phyloP scores from a whole-genome alignment of 192 early-diverging fungal species.

The Linnemannia elongata region DNA sequence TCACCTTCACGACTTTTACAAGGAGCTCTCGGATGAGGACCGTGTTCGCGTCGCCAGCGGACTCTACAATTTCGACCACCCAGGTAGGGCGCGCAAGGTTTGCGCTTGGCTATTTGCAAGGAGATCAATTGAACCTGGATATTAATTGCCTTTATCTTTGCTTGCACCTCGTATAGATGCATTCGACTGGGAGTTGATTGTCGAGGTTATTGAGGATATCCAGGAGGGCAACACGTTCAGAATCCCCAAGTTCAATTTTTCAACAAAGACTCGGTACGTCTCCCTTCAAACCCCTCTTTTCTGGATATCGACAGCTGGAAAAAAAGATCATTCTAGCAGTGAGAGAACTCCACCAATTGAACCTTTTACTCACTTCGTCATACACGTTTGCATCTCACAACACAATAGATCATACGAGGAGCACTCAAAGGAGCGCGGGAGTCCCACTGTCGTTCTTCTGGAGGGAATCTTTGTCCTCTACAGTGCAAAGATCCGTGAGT shows the following conservation, averaged over 20 bases:
- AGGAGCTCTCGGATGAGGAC: conserved; percentile 68
- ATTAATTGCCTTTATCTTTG: background rate
- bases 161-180: conserved; percentile 59
- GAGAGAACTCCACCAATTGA: background rate
- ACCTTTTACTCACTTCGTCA: background rate
- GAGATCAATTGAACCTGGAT: background rate
- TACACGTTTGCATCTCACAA: background rate
- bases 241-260: conserved; percentile 77
- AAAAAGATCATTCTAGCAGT: background rate
- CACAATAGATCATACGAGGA: conserved; percentile 31
- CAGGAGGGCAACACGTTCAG: conserved; percentile 60
- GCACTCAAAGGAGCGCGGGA: conserved; percentile 33
- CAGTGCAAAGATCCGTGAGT: conserved; percentile 71
- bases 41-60: conserved; percentile 61
- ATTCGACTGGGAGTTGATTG: conserved; percentile 82
- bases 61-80: conserved; percentile 78
- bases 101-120: background rate
- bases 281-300: background rate
- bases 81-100: conserved; percentile 41
- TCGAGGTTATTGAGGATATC: conserved; percentile 65
- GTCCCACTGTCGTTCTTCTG: conserved; percentile 79
- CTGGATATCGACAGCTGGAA: background rate
- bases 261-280: conserved; percentile 57
- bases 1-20: conserved; percentile 78
- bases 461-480: conserved; percentile 88